phyloP scores from a whole-genome alignment of 495 filamentous ascomycete species.

The Xylaria palmicola region DNA sequence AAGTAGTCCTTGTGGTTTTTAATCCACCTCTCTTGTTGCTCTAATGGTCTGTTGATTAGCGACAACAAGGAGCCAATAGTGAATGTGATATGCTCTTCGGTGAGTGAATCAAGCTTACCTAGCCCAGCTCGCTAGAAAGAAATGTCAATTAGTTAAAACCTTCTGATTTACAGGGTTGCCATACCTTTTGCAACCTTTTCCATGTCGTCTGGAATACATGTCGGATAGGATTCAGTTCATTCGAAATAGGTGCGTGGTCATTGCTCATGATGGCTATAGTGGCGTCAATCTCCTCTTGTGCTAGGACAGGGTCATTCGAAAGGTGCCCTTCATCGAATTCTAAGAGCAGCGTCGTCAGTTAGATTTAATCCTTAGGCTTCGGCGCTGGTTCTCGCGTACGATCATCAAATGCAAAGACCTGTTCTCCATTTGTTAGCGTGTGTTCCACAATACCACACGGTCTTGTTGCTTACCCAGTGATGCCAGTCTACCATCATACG shows the following conservation, averaged over 20 bases:
- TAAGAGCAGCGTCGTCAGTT: background rate
- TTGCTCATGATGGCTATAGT: background rate
- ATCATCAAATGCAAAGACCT: constrained; percentile 8
- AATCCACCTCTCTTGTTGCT: background rate
- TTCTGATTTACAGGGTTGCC: background rate
- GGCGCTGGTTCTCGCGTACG: background rate
- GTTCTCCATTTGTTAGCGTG: background rate
- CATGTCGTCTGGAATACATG: constrained; percentile 7
- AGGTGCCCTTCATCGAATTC: constrained; percentile 1
- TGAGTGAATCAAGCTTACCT: background rate
- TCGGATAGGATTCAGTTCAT: background rate
- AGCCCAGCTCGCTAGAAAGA: background rate
- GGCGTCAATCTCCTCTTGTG: background rate
- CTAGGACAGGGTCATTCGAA: background rate
- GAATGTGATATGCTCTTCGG: background rate
- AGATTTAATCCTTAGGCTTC: background rate
- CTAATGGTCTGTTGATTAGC: background rate
- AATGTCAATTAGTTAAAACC: background rate
- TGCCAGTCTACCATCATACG: constrained; percentile 11
- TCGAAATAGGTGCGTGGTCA: background rate
- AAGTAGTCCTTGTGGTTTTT: constrained; percentile 3
- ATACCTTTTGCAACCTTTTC: background rate
- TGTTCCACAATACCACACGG: background rate
- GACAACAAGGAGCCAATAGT: background rate
- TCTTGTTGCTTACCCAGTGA: constrained; percentile 1